Conservation (phyloP, 108 stramenopile species). For the Ochromonas danica region DNA sequence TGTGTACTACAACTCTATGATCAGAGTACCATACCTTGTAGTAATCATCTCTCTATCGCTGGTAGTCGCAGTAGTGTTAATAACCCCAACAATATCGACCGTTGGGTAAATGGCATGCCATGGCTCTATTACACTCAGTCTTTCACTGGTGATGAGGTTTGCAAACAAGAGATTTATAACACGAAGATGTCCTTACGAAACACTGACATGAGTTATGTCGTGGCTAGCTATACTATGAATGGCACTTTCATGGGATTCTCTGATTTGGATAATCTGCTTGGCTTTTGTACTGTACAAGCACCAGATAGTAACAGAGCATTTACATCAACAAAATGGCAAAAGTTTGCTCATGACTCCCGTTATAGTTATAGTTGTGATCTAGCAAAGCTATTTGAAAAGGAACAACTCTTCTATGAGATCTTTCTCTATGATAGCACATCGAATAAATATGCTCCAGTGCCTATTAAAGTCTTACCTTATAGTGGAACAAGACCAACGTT, state of each 20-base stretch:
- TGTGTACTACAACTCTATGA: conserved; percentile 69
- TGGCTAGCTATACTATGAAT: conserved; percentile 64
- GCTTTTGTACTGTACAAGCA: conserved; percentile 54
- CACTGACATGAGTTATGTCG: conserved; percentile 48
- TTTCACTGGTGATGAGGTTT: conserved; percentile 48
- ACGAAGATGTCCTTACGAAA: conserved; percentile 36
- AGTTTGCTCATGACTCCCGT: conserved; percentile 57
- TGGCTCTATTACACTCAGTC: conserved; percentile 65
- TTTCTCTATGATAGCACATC: conserved; percentile 61
- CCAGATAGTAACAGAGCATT: conserved; percentile 38
- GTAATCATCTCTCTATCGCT: conserved; percentile 42
- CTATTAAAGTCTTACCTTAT: background rate
- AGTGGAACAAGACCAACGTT: background rate
- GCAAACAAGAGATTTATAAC: conserved; percentile 43
- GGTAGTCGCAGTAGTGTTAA: conserved; percentile 27
- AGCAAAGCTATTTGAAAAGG: conserved; percentile 47
- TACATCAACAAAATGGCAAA: conserved; percentile 47
- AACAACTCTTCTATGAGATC: conserved; percentile 67
- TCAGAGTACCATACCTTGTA: conserved; percentile 55
- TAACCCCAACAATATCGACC: conserved; percentile 26
- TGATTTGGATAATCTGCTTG: conserved; percentile 61
- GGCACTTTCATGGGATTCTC: conserved; percentile 66
- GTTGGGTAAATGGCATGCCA: conserved; percentile 61
- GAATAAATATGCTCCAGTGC: background rate
- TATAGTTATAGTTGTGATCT: conserved; percentile 58